A percentile compares a stretch with the other conserved stretches of the same genome.
These are phyloP conservation scores for Scedosporium dehoogii DNA, from an alignment of 2,329 filamentous ascomycete genomes.

Conservation along the genomic window DNA sequence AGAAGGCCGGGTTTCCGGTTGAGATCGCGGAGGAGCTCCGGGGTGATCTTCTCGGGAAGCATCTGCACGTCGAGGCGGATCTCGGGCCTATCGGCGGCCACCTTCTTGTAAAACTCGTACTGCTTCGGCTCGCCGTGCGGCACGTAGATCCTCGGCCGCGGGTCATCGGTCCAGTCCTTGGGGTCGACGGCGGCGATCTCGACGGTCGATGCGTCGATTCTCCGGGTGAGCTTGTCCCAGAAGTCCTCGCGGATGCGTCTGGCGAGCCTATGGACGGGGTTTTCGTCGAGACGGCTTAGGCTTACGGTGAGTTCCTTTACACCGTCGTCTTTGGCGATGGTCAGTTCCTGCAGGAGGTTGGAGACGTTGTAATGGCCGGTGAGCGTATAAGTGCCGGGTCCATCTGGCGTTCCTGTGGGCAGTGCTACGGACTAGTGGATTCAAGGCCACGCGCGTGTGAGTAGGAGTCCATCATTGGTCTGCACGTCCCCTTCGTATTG, in stretches of 20 bases:
- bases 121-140: constrained; percentile 79
- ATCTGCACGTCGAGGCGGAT: constrained; percentile 78
- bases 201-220: constrained; percentile 82
- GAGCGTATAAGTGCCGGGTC: constrained; percentile 57
- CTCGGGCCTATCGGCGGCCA: constrained; percentile 71
- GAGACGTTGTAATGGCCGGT: constrained; percentile 96
- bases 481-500: neutral
- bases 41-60: constrained; percentile 67
- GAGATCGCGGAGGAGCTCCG: constrained; percentile 71
- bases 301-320: constrained; percentile 85
- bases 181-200: constrained; percentile 79
- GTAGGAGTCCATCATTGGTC: neutral
- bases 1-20: constrained; percentile 83
- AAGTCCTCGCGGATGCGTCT: constrained; percentile 84
- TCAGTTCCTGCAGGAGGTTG: constrained; percentile 90
- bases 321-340: constrained; percentile 81
- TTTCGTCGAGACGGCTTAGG: constrained; percentile 85
- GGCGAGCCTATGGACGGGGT: constrained; percentile 79
- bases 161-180: constrained; percentile 91
- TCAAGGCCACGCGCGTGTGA: neutral
- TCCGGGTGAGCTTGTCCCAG: constrained; percentile 82
- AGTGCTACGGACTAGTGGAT: neutral
- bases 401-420: neutral
- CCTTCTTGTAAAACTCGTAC: constrained; percentile 74
- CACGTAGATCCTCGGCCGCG: constrained; percentile 84